phyloP scores from a whole-genome alignment of 2,329 filamentous ascomycete species.

The Zelopaecilomyces penicillatus region DNA sequence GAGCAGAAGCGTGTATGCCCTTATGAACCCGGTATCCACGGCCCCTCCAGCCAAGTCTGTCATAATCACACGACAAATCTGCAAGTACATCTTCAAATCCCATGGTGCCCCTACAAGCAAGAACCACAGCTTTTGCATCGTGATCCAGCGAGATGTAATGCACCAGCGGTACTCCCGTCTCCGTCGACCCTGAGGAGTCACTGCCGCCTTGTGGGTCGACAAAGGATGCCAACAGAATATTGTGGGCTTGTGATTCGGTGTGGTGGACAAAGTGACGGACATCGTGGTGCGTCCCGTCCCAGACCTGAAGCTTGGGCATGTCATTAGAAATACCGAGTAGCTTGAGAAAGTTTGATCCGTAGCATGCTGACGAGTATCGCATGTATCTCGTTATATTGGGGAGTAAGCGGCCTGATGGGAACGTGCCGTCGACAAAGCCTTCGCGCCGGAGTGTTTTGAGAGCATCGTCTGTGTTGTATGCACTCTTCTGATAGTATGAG shows the following conservation, averaged over 20 bases:
- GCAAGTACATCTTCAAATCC: slow-evolving; percentile 67
- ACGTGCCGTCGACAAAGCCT: slow-evolving; percentile 49
- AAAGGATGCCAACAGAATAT: slow-evolving; percentile 60
- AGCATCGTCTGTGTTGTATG: slow-evolving; percentile 39
- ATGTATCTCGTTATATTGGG: slow-evolving; percentile 57
- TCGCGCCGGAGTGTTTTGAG: slow-evolving; percentile 41
- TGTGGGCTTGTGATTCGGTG: slow-evolving; percentile 48
- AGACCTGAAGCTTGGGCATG: slow-evolving; percentile 32
- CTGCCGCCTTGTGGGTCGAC: slow-evolving; percentile 61
- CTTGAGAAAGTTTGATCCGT: slow-evolving; percentile 55
- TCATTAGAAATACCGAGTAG: slow-evolving; percentile 53
- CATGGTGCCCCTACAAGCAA: slow-evolving; percentile 64
- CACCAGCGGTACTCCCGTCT: slow-evolving; percentile 60
- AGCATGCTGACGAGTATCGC: slow-evolving; percentile 58
- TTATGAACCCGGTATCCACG: slow-evolving; percentile 63
- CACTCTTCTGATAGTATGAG: slow-evolving; percentile 39
- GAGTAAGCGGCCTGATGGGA: slow-evolving; percentile 51
- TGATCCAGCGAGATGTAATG: slow-evolving; percentile 68
- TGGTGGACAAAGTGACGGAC: slow-evolving; percentile 57
- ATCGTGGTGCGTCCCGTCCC: slow-evolving; percentile 48
- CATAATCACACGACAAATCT: slow-evolving; percentile 68
- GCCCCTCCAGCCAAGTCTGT: slow-evolving; percentile 55
- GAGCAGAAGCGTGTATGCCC: slow-evolving; percentile 63
- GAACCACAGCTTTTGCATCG: slow-evolving; percentile 60
- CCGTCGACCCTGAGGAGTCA: slow-evolving; percentile 55